Evolutionary conservation across 257 asterid species (phyloP).

Genomic region (Vinca minor): DNA sequence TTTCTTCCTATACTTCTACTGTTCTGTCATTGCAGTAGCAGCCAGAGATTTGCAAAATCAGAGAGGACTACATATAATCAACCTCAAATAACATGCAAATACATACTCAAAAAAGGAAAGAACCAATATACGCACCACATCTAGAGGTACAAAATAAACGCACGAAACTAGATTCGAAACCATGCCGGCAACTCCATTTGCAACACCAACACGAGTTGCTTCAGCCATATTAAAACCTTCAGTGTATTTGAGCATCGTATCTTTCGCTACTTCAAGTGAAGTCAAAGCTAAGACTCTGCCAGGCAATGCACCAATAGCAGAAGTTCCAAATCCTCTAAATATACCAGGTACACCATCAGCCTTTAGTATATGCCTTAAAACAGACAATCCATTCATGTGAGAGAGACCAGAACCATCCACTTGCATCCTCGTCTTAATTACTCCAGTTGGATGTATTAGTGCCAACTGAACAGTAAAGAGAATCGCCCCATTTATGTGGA

Average conservation of each 20-base stretch:
- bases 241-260: conserved; percentile 57
- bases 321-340: conserved; percentile 86
- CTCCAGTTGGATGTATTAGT: conserved; percentile 81
- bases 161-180: conserved; percentile 72
- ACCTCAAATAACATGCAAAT: neutral
- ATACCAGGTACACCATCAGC: conserved; percentile 63
- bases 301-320: conserved; percentile 86
- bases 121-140: conserved; percentile 56
- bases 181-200: conserved; percentile 89
- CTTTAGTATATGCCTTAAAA: conserved; percentile 49
- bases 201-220: conserved; percentile 66
- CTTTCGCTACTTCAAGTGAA: conserved; percentile 79
- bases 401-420: conserved; percentile 62
- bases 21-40: neutral
- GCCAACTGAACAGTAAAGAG: conserved; percentile 84
- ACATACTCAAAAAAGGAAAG: conserved; percentile 7
- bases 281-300: conserved; percentile 88
- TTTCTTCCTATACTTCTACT: neutral
- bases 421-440: conserved; percentile 92
- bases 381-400: conserved; percentile 47
- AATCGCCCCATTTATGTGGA: conserved; percentile 80
- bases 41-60: neutral
- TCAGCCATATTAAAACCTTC: conserved; percentile 56
- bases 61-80: neutral
- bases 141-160: conserved; percentile 81